These are phyloP conservation scores for Chrysanthemum lavandulifolium DNA, from an alignment of 129 eudicot species.

Conservation along the genomic window DNA sequence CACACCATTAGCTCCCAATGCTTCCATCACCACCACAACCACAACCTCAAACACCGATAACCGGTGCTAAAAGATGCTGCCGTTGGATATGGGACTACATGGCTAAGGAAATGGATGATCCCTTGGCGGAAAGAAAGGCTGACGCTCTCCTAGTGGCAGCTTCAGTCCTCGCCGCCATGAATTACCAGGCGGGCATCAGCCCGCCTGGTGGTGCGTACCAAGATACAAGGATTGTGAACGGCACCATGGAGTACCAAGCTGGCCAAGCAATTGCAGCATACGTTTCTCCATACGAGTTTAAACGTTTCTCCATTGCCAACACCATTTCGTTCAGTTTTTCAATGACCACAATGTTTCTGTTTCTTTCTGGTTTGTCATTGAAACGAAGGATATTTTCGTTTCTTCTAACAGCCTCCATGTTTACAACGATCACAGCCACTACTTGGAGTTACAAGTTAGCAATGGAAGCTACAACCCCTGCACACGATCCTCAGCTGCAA, in stretches of 20 bases:
- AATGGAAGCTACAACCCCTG: constrained; percentile 32
- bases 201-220: constrained; percentile 22
- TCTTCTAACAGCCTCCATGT: constrained; percentile 32
- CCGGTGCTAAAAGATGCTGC: background rate
- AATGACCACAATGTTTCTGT: constrained; percentile 39
- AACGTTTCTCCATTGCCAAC: constrained; percentile 21
- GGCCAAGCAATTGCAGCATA: constrained; percentile 32
- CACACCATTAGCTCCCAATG: constrained; percentile 10
- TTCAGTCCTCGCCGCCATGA: constrained; percentile 15
- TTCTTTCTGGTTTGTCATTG: constrained; percentile 41
- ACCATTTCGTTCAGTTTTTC: constrained; percentile 35
- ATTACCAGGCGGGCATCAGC: constrained; percentile 27
- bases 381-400: constrained; percentile 24
- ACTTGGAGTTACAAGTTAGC: constrained; percentile 31
- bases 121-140: constrained; percentile 21
- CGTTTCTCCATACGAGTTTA: constrained; percentile 18
- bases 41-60: background rate
- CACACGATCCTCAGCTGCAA: background rate
- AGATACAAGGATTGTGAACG: constrained; percentile 1
- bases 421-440: constrained; percentile 30
- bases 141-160: constrained; percentile 23
- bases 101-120: constrained; percentile 14
- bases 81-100: background rate
- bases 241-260: constrained; percentile 14
- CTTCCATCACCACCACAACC: constrained; percentile 19